Conservation (phyloP, 2,329 filamentous ascomycete genomes). For the Aspergillus melleus region DNA sequence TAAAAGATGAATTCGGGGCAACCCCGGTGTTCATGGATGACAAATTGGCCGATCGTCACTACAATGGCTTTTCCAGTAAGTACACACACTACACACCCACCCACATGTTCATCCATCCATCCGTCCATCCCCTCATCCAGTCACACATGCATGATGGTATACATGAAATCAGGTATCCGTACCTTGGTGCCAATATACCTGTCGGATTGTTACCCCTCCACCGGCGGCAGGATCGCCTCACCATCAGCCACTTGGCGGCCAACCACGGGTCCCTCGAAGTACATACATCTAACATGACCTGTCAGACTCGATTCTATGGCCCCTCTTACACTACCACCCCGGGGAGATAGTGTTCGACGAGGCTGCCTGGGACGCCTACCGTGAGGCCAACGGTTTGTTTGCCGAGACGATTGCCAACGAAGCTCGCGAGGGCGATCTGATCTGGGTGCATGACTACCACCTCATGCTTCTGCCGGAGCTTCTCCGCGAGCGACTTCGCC, state of each 20-base stretch:
- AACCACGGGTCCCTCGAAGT: neutral
- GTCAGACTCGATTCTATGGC: slow-evolving; percentile 89
- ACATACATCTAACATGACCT: slow-evolving; percentile 1
- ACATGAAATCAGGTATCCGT: too few relatives aligned
- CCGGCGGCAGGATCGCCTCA: neutral
- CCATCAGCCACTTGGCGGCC: neutral
- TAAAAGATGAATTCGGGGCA: slow-evolving; percentile 81
- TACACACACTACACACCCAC: neutral
- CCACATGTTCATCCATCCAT: neutral
- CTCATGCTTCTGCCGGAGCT: slow-evolving; percentile 91
- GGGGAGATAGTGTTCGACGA: slow-evolving; percentile 97
- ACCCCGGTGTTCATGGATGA: slow-evolving; percentile 88
- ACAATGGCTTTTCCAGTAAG: slow-evolving; percentile 94
- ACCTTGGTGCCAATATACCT: neutral
- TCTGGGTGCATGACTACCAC: slow-evolving; percentile 98
- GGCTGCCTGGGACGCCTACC: slow-evolving; percentile 84
- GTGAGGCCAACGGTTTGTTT: slow-evolving; percentile 85
- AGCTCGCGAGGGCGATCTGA: slow-evolving; percentile 83
- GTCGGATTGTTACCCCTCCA: neutral
- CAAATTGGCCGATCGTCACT: slow-evolving; percentile 85
- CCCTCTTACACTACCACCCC: slow-evolving; percentile 94
- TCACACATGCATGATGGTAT: too few relatives aligned
- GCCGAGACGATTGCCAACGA: slow-evolving; percentile 81
- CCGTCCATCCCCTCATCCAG: neutral
- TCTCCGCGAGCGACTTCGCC: slow-evolving; percentile 80